Conservation (phyloP, 2,329 filamentous ascomycete genomes). For the Thermomyces lanuginosus region DNA sequence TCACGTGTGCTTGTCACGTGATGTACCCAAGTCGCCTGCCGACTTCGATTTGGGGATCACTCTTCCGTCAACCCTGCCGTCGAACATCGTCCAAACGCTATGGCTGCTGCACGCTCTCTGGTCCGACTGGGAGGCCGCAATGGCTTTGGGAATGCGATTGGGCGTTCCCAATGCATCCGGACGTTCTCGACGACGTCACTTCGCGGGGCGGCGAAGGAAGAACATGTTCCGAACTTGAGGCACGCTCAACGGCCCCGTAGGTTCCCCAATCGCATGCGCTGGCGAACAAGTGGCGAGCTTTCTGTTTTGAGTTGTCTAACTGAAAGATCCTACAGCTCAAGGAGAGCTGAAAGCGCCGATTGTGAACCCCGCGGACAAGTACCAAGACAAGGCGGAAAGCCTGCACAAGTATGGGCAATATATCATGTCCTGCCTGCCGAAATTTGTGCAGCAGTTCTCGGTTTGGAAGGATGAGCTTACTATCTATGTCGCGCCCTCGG, state of each 20-base stretch:
- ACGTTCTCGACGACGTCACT: conserved; percentile 26
- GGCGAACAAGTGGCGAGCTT: background rate
- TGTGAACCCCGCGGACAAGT: conserved; percentile 87
- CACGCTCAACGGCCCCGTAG: conserved; percentile 38
- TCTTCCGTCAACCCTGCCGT: background rate
- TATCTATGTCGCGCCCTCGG: conserved; percentile 77
- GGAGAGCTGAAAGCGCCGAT: conserved; percentile 59
- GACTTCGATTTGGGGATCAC: background rate
- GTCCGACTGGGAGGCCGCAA: conserved; percentile 28
- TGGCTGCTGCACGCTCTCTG: conserved; percentile 31
- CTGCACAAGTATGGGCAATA: conserved; percentile 93
- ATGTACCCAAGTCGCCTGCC: background rate
- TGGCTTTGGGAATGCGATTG: conserved; percentile 20
- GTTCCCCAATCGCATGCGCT: conserved; percentile 10
- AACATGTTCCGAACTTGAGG: conserved; percentile 43
- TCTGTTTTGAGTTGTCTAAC: background rate
- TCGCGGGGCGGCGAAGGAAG: conserved; percentile 26
- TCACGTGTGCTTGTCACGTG: conserved; percentile 4
- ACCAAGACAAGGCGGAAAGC: conserved; percentile 67
- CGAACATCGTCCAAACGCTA: conserved; percentile 13
- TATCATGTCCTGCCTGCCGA: conserved; percentile 89
- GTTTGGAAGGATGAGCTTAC: conserved; percentile 99
- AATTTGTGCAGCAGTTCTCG: conserved; percentile 97
- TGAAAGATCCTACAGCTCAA: conserved; percentile 19
- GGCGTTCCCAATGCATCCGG: conserved; percentile 18